phyloP scores from a whole-genome alignment of 345 rosid species.

The Tarenaya hassleriana region DNA sequence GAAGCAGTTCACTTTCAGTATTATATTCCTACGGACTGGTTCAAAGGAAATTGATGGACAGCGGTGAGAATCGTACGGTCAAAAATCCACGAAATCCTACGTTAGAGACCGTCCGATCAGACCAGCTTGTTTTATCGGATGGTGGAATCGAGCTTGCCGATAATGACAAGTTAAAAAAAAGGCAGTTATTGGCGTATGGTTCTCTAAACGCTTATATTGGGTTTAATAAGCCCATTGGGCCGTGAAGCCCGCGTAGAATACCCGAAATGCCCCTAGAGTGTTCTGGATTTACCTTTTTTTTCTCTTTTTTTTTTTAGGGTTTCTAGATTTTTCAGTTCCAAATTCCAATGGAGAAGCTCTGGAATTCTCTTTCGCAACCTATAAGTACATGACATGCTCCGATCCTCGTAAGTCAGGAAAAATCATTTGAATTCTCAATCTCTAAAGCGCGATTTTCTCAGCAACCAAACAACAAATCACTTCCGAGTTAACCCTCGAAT shows the following conservation, averaged over 20 bases:
- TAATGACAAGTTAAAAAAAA: no score
- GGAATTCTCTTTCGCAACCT: conserved; percentile 1
- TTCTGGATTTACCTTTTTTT: conserved; percentile 15
- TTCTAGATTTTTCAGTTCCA: conserved; percentile 4
- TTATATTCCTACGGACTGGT: no score
- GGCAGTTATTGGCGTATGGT: no score
- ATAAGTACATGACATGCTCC: background rate
- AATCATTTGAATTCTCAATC: background rate
- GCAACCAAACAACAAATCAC: background rate
- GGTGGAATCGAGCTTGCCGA: no score
- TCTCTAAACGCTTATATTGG: no score
- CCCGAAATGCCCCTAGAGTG: background rate
- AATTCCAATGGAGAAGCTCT: background rate
- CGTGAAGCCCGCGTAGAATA: background rate
- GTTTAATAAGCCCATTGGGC: conserved; percentile 9
- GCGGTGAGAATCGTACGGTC: no score
- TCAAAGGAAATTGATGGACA: no score
- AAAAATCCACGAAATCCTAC: no score
- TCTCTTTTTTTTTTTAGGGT: background rate
- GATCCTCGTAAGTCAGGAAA: background rate
- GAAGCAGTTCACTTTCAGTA: no score
- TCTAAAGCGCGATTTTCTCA: background rate
- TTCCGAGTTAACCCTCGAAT: no score
- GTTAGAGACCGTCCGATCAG: no score
- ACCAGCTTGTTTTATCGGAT: no score